Evolutionary conservation across 805 yeast species (phyloP), one percentile per base, ranked within the genome.

Genomic region (Candida railenensis): DNA sequence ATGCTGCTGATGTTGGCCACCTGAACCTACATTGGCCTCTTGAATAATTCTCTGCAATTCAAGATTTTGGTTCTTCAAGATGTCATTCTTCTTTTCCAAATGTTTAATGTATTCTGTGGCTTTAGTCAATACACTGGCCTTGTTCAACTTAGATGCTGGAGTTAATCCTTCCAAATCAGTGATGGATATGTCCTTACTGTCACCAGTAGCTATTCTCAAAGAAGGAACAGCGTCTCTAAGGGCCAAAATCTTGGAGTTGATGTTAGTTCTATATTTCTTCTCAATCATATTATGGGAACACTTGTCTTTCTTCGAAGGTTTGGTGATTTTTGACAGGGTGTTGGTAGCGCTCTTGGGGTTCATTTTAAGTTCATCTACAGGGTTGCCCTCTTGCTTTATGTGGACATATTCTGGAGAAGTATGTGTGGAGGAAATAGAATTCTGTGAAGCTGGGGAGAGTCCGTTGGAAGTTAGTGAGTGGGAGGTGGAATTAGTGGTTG

Each of bases 171-270:
- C 92, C 55, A 87, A 66, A 51, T 81, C 78, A 3, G 69, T 66
- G 30, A 68, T 46, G 3, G 62, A 54, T 15, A 74, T 68, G 47
- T 77, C 73, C 34, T 60, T 63, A 3, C 70, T 73, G 15, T 71
- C 65, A 39, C 80, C 76, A 14, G 81, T 71, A 5, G 84, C 84
- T 34, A 84, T 81, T 54, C 88, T 73, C 44, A 88, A 70, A 2
- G 94, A 67, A 2, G 96, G 96, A 15, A 88, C 95, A 2, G 89
- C 85, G 54, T 86, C 86, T 58, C 89, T 72, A 28, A 87, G 74
- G 38, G 83, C 85, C 30, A 78, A 53, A 40, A 87, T 86, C 61
- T 83, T 85, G 45, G 84, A 73, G 57, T 86, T 87, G 53, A 87
- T 85, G 57, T 87, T 87, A 18, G 87, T 83, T 54, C 95, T 66